Conservation (phyloP, 495 filamentous ascomycete species). For the Amphirosellinia nigrospora region DNA sequence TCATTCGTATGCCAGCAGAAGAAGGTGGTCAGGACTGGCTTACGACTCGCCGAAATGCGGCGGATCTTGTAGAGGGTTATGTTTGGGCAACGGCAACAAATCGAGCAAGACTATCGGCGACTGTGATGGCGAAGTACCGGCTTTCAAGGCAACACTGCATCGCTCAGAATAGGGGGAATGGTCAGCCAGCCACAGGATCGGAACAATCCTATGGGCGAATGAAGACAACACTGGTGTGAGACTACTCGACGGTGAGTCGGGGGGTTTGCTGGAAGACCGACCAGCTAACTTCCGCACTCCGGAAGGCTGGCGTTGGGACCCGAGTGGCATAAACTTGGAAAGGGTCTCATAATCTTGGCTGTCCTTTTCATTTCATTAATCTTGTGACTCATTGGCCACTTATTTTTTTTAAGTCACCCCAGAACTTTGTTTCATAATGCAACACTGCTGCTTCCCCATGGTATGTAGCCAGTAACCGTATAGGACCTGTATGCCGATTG, state of each 20-base stretch:
- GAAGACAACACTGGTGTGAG: background rate
- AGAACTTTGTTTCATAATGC: no score
- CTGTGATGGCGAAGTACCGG: background rate
- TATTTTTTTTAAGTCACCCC: no score
- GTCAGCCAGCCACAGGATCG: background rate
- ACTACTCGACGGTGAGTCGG: background rate
- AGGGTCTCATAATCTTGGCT: no score
- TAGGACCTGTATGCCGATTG: no score
- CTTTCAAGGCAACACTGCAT: background rate
- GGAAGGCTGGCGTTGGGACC: slow-evolving; percentile 1
- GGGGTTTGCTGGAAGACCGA: background rate
- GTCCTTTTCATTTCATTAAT: no score
- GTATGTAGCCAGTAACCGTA: no score
- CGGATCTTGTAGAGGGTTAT: background rate
- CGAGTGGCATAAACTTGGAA: no score
- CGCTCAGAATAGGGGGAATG: background rate
- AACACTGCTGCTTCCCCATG: no score
- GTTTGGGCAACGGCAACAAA: background rate
- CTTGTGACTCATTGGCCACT: no score
- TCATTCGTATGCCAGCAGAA: slow-evolving; percentile 2
- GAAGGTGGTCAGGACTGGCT: slow-evolving; percentile 2
- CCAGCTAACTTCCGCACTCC: background rate
- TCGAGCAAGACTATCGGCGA: background rate
- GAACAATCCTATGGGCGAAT: background rate
- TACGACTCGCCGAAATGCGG: background rate